These are phyloP conservation scores for Cercospora citrullina DNA, from an alignment of 2,329 filamentous ascomycete species.

Conservation along the genomic window DNA sequence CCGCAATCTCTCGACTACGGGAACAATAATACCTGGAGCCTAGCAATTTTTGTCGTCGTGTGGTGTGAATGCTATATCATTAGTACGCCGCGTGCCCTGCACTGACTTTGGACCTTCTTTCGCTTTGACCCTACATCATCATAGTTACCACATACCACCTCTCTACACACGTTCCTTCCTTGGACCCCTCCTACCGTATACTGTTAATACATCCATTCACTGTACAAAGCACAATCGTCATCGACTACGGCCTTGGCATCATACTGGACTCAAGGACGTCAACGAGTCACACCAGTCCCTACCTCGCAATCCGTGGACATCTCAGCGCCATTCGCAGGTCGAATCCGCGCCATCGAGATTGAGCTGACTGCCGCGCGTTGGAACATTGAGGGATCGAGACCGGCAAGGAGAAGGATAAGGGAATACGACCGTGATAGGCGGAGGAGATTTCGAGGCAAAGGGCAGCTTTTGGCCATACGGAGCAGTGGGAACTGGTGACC, in stretches of 20 bases:
- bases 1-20: constrained; percentile 27
- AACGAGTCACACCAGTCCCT: not conserved
- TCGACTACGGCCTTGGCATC: not conserved
- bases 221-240: constrained; percentile 22
- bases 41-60: constrained; percentile 15
- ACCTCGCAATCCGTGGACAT: not conserved
- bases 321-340: constrained; percentile 12
- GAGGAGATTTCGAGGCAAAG: not conserved
- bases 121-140: constrained; percentile 24
- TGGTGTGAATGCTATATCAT: constrained; percentile 26
- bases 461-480: not conserved
- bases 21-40: constrained; percentile 21
- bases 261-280: not conserved
- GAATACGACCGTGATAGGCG: not conserved
- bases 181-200: constrained; percentile 11
- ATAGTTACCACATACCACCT: constrained; percentile 9
- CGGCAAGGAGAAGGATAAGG: not conserved
- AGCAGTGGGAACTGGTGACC: not conserved
- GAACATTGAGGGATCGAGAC: not conserved
- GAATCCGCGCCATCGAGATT: not conserved
- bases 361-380: not conserved
- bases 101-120: constrained; percentile 18
- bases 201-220: constrained; percentile 22
- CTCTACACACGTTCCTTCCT: constrained; percentile 25
- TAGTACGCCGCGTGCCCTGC: constrained; percentile 19